Base-by-base conservation (phyloP, 108 stramenopile species). In the Skeletonema marinoi region DNA sequence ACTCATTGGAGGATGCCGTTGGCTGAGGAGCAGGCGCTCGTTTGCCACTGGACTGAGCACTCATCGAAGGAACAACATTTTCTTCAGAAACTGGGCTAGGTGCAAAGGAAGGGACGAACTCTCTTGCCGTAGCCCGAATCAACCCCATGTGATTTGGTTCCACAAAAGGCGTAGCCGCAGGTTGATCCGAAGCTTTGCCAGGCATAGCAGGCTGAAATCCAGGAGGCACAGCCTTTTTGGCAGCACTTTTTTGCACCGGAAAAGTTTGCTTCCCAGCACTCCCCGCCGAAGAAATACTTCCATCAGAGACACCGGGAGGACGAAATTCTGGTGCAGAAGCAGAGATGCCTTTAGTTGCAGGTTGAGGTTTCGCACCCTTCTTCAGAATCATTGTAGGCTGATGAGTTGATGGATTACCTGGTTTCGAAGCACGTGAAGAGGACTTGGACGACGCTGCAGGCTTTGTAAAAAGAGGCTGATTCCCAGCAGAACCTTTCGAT, bases 41-140 rank as follows among this genome's bases (percentile, higher is more conserved):
- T 42, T 65, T 62, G 1, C 66, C 58, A n/a, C 61, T 44, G n/a
- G 68, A 62, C 48, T 81, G 80, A 36, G 74, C 68, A 42, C 74
- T 75, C 80, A 75, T 70, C 4, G 74, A 75, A 29, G 80, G 74
- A 46, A 75, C 74, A 3, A 33, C 41, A 42, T 70, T 66, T 3
- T 56, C 71, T 16, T 63, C 58, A 29, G 65, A 19, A 38, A 19
- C 35, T 21, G 42, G 44, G 14, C 59, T 31, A 33, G 65, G 66
- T 32, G 62, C 54, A 39, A 87, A 89, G 35, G 59, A 66, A 9
- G 88, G 91, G 13, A 92, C 88, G 77, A 92, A 92, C 60, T 75
- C 89, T 74, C 84, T 88, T 10, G 91, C 91, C 8, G 91, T 90
- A 19, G 91, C 91, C 31, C 91, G 85, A 67, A 92, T 90, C 68